Conservation (phyloP, 768 basidiomycete genomes). For the Rubroboletus pulcherrimus region DNA sequence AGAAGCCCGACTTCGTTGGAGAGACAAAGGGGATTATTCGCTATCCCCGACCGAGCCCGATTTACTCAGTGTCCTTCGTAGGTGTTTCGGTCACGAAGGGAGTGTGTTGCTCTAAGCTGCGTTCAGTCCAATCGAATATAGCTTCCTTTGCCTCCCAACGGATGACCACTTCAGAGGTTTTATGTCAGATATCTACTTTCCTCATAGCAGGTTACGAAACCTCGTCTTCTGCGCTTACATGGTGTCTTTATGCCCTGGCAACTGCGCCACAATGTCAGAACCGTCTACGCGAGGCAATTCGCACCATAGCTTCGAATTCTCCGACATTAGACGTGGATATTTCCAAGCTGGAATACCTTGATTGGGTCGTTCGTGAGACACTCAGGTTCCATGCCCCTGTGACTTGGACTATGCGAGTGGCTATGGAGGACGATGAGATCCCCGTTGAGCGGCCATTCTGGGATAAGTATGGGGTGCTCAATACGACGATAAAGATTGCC, state of each 20-base stretch:
- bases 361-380: conserved; percentile 57
- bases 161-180: conserved; percentile 55
- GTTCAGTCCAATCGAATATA: conserved; percentile 57
- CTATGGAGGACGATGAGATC: conserved; percentile 45
- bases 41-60: conserved; percentile 27
- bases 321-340: conserved; percentile 28
- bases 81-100: conserved; percentile 20
- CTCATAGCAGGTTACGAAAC: conserved; percentile 66
- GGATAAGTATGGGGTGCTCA: conserved; percentile 31
- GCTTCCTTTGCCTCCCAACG: conserved; percentile 39
- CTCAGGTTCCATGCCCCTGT: conserved; percentile 56
- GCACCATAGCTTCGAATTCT: conserved; percentile 22
- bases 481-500: conserved; percentile 36
- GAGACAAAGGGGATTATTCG: conserved; percentile 8
- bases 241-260: conserved; percentile 58
- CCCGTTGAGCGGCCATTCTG: conserved; percentile 40
- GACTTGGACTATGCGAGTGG: conserved; percentile 56
- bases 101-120: not conserved
- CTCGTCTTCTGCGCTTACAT: conserved; percentile 52
- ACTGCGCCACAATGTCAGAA: conserved; percentile 43
- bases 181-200: conserved; percentile 64
- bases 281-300: conserved; percentile 44
- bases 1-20: conserved; percentile 19
- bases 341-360: conserved; percentile 50
- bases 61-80: conserved; percentile 54